Evolutionary conservation across 176 grass and related monocot genomes (phyloP).

Genomic region (Thinopyrum elongatum): DNA sequence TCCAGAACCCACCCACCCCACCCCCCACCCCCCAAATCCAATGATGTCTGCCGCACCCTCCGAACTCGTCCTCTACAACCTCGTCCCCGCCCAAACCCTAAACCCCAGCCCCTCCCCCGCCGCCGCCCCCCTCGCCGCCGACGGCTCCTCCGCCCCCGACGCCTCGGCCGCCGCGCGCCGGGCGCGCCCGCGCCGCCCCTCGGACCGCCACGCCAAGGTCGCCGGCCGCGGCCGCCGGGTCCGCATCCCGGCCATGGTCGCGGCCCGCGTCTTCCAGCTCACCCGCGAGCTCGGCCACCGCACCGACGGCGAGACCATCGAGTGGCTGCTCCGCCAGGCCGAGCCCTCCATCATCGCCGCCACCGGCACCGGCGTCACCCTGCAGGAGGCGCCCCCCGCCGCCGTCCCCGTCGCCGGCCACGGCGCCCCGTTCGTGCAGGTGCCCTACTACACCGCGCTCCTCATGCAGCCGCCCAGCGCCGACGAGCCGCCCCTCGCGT

Average conservation of each 20-base stretch:
- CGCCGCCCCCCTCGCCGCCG: background rate
- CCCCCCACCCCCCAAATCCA: background rate
- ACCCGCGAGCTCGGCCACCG: constrained; percentile 81
- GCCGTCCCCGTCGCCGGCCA: constrained; percentile 10
- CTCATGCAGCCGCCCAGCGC: constrained; percentile 43
- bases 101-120: constrained; percentile 16
- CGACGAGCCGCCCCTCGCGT: background rate
- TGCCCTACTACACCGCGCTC: constrained; percentile 49
- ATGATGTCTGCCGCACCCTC: constrained; percentile 40
- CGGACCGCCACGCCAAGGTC: constrained; percentile 72
- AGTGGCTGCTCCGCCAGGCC: constrained; percentile 89
- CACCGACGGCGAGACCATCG: constrained; percentile 83
- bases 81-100: constrained; percentile 46
- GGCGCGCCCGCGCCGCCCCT: background rate
- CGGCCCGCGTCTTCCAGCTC: constrained; percentile 83
- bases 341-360: constrained; percentile 85
- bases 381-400: constrained; percentile 51
- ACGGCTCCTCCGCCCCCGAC: background rate
- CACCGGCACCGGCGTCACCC: constrained; percentile 67
- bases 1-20: constrained; percentile 4
- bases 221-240: constrained; percentile 74
- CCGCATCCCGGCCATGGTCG: constrained; percentile 69
- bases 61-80: constrained; percentile 51
- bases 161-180: background rate
- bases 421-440: background rate